phyloP scores from a whole-genome alignment of 139 green algal species.

The Closterium sp. region DNA sequence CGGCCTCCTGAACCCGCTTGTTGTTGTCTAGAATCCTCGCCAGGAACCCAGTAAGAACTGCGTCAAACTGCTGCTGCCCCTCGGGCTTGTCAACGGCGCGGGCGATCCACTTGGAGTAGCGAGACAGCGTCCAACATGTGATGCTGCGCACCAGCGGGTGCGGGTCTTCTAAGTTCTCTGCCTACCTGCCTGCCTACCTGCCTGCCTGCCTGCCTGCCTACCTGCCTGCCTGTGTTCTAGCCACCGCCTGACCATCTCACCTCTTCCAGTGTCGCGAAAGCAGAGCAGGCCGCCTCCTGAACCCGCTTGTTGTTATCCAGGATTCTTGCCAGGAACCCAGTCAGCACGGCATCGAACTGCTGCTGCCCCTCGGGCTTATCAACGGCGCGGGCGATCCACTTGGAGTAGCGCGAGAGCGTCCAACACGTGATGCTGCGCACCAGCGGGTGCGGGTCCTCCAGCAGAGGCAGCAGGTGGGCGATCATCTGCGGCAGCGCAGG shows the following conservation, averaged over 20 bases:
- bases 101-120: slow-evolving; percentile 79
- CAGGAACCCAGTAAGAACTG: slow-evolving; percentile 69
- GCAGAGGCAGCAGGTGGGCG: slow-evolving; percentile 70
- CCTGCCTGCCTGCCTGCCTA: too few relatives aligned
- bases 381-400: slow-evolving; percentile 64
- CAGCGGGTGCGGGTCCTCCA: slow-evolving; percentile 72
- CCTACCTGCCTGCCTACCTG: too few relatives aligned
- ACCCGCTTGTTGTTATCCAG: slow-evolving; percentile 85
- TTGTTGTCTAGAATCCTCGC: slow-evolving; percentile 75
- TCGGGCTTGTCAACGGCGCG: slow-evolving; percentile 19
- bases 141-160: slow-evolving; percentile 80
- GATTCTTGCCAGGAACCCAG: slow-evolving; percentile 67
- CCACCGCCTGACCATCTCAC: background rate
- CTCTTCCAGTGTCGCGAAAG: slow-evolving; percentile 66
- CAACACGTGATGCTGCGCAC: slow-evolving; percentile 88
- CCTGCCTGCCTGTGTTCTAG: background rate
- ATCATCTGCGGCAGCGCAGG: slow-evolving; percentile 67
- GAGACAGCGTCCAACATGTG: slow-evolving; percentile 84
- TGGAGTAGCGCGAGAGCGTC: slow-evolving; percentile 80
- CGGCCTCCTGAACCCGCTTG: slow-evolving; percentile 78
- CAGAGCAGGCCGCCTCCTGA: slow-evolving; percentile 77
- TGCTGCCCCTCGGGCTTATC: slow-evolving; percentile 20
- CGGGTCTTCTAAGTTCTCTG: slow-evolving; percentile 60
- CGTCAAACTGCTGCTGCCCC: slow-evolving; percentile 57
- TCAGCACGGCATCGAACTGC: slow-evolving; percentile 67